Evolutionary conservation across 345 rosid genomes (phyloP), one percentile per base, ranked within the genome.

Genomic region (Lumnitzera racemosa): DNA sequence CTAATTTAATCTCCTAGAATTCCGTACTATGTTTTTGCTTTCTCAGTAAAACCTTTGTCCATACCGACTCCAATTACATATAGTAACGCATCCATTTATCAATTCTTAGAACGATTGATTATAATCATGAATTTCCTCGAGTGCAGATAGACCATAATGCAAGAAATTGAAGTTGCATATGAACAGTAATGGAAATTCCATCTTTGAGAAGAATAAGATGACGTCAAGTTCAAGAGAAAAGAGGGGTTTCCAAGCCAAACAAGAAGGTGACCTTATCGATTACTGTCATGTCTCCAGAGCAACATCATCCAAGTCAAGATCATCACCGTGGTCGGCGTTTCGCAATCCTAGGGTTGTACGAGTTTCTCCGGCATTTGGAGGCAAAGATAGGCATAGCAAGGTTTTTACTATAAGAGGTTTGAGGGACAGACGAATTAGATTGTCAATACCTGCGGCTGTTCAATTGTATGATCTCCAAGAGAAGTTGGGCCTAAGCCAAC

Each of bases 361-460:
- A 15, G 66, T 68, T 12, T 58, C 72, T 14, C 72, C 67, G 11
- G 15, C 67, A 5, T 46, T 48, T 7, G 72, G 63, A 17, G 46
- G 72, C 24, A 68, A 68, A 47, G 72, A 68, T 58, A 56, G 72
- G 63, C 72, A 68, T 62, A 68, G 72, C 57, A 68, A 68, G 48
- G 72, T 68, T 11, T 53, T 14, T 56, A 68, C 72, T 13, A 57
- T 63, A 41, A 52, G 62, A 27, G 72, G 72, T 8, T 48, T 68
- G 36, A 56, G 56, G 53, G 72, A 68, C 54, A 57, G 72, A 46
- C 36, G 72, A 15, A 53, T 68, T 29, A 46, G 72, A 49, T 62
- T 68, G 29, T 68, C 72, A 4, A 62, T 58, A 2, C 67, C 63
- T 2, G 31, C 72, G 1, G 72, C 72, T 3, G 31, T 68, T 29